Base-by-base conservation (phyloP, 306 rosid genomes). In the Sicyos edulis region DNA sequence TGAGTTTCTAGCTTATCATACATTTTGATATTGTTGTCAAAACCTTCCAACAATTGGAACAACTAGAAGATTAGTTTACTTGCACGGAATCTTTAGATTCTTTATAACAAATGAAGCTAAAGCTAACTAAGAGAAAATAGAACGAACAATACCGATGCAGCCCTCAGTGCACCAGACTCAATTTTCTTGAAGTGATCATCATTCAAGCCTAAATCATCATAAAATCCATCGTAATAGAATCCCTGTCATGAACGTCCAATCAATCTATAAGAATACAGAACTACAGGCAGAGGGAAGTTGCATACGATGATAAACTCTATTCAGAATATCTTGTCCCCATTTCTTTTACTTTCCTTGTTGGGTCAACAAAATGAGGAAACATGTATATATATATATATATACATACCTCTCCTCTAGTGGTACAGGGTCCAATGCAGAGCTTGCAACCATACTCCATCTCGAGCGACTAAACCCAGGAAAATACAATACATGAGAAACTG, bases 351-450 rank as follows among this genome's bases (percentile, higher is more conserved):
- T 60, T 10, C 10, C 63, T 22, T 58, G 37, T 58, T 22, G 22
- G 37, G 63, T 55, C 17, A 60, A 34, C 49, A 6, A 75, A 50
- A 17, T 14, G 14, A n/a, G 40, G 50, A 57, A 32, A 26, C 13
- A 14, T 51, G 50, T 13, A 72, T 24, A n/a, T 0, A 19, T 22
- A 72, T 24, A n/a, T 0, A 19, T 11, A 21, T 1, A 57, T 0
- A 56, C 12, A 20, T 56, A 90, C 98, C 98, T 92, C 96, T 79
- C 98, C 98, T 81, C 98, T 86, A 2, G 96, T 92, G 12, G 98
- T 92, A 55, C 98, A 92, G 11, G 98, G 98, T 4, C 98, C 98
- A 81, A 92, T 92, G 83, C 98, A 92, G 34, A 92, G 89, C 88
- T 87, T 90, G 83, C 98, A 90, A 50, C 98, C 98, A 73, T 92